Conservation (phyloP, 108 stramenopile genomes). For the Conticribra guillardii region DNA sequence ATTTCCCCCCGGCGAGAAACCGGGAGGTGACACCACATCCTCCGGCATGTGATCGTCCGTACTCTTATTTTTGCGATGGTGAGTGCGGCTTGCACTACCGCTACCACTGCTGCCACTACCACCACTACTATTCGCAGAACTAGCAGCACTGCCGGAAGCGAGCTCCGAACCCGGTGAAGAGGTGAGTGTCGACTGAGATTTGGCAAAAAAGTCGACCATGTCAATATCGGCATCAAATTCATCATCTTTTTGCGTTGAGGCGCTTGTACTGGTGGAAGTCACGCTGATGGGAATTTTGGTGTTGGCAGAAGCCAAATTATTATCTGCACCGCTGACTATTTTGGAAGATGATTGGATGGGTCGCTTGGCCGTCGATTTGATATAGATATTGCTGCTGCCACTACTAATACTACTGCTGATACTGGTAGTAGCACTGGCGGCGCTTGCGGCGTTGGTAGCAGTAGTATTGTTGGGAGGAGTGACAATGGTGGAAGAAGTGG, state of each 20-base stretch:
- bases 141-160: not conserved
- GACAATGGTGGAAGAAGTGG: not conserved
- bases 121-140: not conserved
- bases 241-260: constrained; percentile 31
- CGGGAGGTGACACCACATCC: constrained; percentile 20
- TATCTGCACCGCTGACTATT: not conserved
- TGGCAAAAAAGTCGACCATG: constrained; percentile 49
- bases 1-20: constrained; percentile 4
- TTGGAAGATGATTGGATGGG: not conserved
- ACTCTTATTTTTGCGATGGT: constrained; percentile 19
- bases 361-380: not conserved
- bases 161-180: constrained; percentile 3
- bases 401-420: not conserved
- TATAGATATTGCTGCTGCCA: not conserved
- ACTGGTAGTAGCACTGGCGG: not conserved
- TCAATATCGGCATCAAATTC: constrained; percentile 53
- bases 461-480: too few species aligned
- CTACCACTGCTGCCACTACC: not conserved
- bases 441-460: too few species aligned
- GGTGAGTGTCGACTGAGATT: constrained; percentile 14
- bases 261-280: not conserved
- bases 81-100: constrained; percentile 9
- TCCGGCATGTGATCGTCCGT: constrained; percentile 44
- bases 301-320: constrained; percentile 10
- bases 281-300: constrained; percentile 32